These are phyloP conservation scores for Canavalia gladiata DNA, from an alignment of 306 rosid genomes.

Conservation along the genomic window DNA sequence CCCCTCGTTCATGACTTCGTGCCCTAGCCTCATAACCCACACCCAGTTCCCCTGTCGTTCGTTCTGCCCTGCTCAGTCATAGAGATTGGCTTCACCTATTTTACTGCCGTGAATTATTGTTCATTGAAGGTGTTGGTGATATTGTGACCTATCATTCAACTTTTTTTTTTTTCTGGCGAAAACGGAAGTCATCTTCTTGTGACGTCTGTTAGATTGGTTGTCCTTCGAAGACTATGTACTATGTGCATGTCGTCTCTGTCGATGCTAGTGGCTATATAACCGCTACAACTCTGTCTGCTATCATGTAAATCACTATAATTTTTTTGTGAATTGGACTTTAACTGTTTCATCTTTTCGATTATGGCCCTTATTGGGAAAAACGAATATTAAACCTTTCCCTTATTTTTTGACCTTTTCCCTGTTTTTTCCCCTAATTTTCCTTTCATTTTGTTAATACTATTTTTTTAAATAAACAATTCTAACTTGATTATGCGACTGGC, in stretches of 20 bases:
- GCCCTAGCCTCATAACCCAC: neutral
- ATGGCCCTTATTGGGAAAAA: too few relatives aligned
- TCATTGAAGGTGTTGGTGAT: neutral
- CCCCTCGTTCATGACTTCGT: neutral
- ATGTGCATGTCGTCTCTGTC: neutral
- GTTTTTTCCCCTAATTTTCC: too few relatives aligned
- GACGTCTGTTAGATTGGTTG: neutral
- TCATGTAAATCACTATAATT: neutral
- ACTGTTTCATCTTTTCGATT: too few relatives aligned
- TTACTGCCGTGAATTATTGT: neutral
- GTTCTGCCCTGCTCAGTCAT: neutral
- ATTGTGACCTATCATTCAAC: too few relatives aligned
- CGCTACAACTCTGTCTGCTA: neutral
- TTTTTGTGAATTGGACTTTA: neutral
- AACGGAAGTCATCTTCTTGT: too few relatives aligned
- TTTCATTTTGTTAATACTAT: too few relatives aligned
- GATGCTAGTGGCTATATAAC: neutral
- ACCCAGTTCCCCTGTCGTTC: neutral
- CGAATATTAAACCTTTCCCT: neutral
- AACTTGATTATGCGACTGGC: neutral
- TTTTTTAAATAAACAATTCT: neutral
- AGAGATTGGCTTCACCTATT: too few relatives aligned
- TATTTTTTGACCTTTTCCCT: neutral
- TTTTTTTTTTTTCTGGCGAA: too few relatives aligned
- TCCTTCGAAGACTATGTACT: neutral